Evolutionary conservation across 2,329 filamentous ascomycete genomes (phyloP), one percentile per base, ranked within the genome.

Genomic region (Xylariaceae sp.): DNA sequence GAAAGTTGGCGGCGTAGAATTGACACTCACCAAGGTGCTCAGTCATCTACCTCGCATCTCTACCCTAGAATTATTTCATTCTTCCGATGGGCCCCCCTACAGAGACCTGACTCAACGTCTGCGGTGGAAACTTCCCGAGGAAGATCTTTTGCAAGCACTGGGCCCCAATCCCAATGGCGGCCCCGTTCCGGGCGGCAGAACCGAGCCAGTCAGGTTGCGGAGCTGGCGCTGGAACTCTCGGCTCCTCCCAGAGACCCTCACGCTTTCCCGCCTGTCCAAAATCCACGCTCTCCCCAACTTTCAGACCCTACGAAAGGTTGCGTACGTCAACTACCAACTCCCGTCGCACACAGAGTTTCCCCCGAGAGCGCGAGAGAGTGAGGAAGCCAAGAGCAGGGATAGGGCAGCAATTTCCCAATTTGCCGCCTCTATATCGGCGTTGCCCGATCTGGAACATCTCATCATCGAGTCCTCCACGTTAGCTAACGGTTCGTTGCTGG

Each of bases 391-490:
- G 6, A 33, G 47, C 8, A 46, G 48, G 7, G 64, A 69, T 18
- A 24, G 42, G 17, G 36, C 43, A 29, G 58, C 56, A 24, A 55
- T 65, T 27, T 39, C 47, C 7, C 33, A 50, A 11, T 64, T 72
- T 15, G 71, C 76, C 0, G 59, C 75, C 12, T 66, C 70, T 11
- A 68, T 73, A 17, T 44, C 46, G n/a, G 59, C 51, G 8, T 69
- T 96, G 7, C 74, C 79, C 1, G 62, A 73, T 2, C 67, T 97
- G 5, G 72, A 72, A 38, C 74, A 81, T 38, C 65, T 96, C 9
- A 69, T 80, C 2, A 81, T 96, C 48, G 79, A 89, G 54, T 83
- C 82, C 6, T 94, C 83, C 30, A 82, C 80, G 3, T 69, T 85
- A 23, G 73, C 88, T 41, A 84, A 84, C 53, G 73, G 78, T 6